Percentiles rank a stretch among this genome's conserved stretches.
Evolutionary conservation across 1,284 basidiomycete species (phyloP).

Genomic region (Meira nashicola): DNA sequence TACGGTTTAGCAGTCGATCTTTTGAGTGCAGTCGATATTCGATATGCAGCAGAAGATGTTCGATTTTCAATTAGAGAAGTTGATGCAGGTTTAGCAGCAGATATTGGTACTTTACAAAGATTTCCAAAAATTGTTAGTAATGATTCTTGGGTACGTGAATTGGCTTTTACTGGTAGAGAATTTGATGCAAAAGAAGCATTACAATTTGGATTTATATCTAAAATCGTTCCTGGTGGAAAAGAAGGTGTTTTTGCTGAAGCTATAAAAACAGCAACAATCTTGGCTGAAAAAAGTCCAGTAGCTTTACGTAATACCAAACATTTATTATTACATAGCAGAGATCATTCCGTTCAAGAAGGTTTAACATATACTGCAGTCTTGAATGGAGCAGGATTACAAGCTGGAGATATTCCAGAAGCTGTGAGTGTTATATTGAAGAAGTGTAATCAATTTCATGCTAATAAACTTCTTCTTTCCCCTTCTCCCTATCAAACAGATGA

Average conservation of each 20-base stretch:
- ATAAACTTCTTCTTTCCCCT: background rate
- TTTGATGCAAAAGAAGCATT: constrained; percentile 71
- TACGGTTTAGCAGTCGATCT: constrained; percentile 73
- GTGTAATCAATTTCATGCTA: background rate
- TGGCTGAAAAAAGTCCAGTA: constrained; percentile 75
- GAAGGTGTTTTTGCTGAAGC: constrained; percentile 61
- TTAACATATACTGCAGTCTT: constrained; percentile 72
- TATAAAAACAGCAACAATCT: constrained; percentile 63
- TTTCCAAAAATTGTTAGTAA: constrained; percentile 78
- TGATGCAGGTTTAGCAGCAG: constrained; percentile 81
- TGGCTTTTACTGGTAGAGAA: constrained; percentile 70
- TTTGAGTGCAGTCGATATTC: constrained; percentile 72
- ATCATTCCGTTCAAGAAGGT: constrained; percentile 73
- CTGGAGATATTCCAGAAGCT: constrained; percentile 59
- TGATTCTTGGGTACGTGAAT: constrained; percentile 70
- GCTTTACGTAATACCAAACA: constrained; percentile 78
- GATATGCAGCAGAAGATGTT: constrained; percentile 65
- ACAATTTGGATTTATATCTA: constrained; percentile 71
- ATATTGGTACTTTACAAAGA: constrained; percentile 81
- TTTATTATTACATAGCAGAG: constrained; percentile 67
- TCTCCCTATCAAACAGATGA: constrained; percentile 37
- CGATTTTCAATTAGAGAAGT: constrained; percentile 84
- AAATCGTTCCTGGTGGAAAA: constrained; percentile 66
- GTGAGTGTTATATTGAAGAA: constrained; percentile 10
- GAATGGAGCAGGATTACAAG: constrained; percentile 70